Evolutionary conservation across 441 rosid genomes (phyloP).

Genomic region (Brassica hybrid): DNA sequence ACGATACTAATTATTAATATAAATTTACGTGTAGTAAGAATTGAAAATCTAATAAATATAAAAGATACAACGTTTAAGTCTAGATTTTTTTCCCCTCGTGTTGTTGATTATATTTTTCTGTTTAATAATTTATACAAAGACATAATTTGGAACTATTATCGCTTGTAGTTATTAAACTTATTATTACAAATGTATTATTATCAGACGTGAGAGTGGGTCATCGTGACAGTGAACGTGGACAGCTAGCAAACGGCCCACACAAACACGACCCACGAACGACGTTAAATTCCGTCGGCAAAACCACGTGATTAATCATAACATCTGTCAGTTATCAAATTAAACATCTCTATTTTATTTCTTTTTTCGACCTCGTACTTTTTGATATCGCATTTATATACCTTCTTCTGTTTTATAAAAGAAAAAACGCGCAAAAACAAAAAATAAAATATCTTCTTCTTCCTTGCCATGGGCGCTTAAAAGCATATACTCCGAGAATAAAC

Average conservation of each 20-base stretch:
- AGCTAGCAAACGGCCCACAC: slow-evolving; percentile 42
- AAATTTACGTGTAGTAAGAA: no score
- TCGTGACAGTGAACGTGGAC: slow-evolving; percentile 40
- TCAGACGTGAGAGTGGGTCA: slow-evolving; percentile 36
- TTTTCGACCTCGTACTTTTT: slow-evolving; percentile 13
- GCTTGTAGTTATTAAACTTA: background rate
- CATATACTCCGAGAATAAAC: slow-evolving; percentile 13
- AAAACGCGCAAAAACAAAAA: slow-evolving; percentile 16
- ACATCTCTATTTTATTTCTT: background rate
- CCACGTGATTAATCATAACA: slow-evolving; percentile 29
- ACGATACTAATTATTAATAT: no score
- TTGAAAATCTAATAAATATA: no score
- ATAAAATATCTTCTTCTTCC: slow-evolving; percentile 11
- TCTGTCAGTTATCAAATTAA: background rate
- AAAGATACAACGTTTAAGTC: no score
- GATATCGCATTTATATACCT: slow-evolving; percentile 10
- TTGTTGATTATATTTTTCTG: no score
- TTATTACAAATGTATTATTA: background rate
- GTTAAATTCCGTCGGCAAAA: slow-evolving; percentile 39
- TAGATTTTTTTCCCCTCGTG: no score
- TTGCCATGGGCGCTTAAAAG: slow-evolving; percentile 36
- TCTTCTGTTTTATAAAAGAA: slow-evolving; percentile 34
- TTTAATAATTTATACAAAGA: no score
- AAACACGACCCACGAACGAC: slow-evolving; percentile 28
- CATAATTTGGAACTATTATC: background rate